Percentiles rank a stretch among this genome's conserved stretches.
Evolutionary conservation across 176 grass and related monocot species (phyloP).

Genomic region (Neostapfia colusana): DNA sequence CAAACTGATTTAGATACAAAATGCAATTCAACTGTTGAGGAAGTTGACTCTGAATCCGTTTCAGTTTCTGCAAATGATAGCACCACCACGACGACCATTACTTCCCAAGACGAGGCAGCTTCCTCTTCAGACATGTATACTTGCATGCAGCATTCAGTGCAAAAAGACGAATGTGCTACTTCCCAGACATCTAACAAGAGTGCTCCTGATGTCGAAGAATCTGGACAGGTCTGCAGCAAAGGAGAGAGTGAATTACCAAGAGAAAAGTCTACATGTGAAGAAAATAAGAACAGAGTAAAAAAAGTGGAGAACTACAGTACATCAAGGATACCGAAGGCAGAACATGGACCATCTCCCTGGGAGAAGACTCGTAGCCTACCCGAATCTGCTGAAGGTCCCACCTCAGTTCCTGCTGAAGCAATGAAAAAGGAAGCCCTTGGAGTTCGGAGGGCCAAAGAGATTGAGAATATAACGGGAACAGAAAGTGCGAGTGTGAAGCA

Average conservation of each 20-base stretch:
- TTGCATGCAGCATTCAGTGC: constrained; percentile 12
- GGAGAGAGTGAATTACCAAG: constrained; percentile 23
- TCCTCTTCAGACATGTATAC: constrained; percentile 26
- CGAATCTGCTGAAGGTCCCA: constrained; percentile 34
- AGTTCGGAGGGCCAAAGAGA: constrained; percentile 47
- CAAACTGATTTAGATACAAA: constrained; percentile 21
- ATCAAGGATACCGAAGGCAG: constrained; percentile 32
- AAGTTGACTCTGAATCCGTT: constrained; percentile 12
- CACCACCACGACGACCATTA: not conserved
- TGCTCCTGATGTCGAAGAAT: constrained; percentile 19
- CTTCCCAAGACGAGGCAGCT: constrained; percentile 23
- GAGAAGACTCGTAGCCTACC: constrained; percentile 26
- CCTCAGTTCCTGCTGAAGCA: constrained; percentile 24
- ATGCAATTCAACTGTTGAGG: constrained; percentile 14
- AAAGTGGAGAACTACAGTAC: constrained; percentile 9
- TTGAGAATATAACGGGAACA: constrained; percentile 29
- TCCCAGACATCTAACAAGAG: constrained; percentile 20
- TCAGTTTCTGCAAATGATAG: constrained; percentile 22
- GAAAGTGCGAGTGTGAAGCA: constrained; percentile 49
- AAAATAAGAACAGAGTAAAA: constrained; percentile 4
- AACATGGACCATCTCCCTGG: constrained; percentile 27
- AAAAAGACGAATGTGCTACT: constrained; percentile 14
- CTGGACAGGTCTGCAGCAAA: constrained; percentile 11
- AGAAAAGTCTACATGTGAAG: constrained; percentile 40
- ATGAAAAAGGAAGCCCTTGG: constrained; percentile 39